Evolutionary conservation across 306 rosid species (phyloP).

Genomic region (Trichosanthes cucumerina): DNA sequence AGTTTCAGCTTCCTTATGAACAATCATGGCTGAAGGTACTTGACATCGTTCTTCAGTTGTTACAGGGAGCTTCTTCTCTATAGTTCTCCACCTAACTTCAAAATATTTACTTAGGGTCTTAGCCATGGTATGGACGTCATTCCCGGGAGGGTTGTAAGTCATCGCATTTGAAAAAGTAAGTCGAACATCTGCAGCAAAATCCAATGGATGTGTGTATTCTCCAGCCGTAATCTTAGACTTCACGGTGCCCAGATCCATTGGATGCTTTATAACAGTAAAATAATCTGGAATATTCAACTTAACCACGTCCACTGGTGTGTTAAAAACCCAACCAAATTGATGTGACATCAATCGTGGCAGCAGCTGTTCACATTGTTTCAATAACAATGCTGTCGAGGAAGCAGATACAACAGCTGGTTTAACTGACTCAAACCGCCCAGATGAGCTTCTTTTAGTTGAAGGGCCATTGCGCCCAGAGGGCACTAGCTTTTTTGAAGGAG

Average conservation of each 20-base stretch:
- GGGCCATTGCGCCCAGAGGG: conserved; percentile 55
- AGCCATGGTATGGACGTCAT: conserved; percentile 70
- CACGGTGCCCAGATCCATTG: conserved; percentile 93
- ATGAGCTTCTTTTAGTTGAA: conserved; percentile 27
- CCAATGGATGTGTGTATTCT: conserved; percentile 43
- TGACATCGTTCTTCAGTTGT: conserved; percentile 21
- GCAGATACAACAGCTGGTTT: conserved; percentile 29
- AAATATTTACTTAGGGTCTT: conserved; percentile 43
- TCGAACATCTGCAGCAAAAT: conserved; percentile 74
- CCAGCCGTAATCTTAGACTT: conserved; percentile 50
- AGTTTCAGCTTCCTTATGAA: conserved; percentile 27
- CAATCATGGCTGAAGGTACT: conserved; percentile 30
- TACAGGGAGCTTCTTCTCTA: conserved; percentile 56
- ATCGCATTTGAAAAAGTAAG: conserved; percentile 76
- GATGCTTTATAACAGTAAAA: conserved; percentile 71
- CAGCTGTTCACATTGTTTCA: conserved; percentile 56
- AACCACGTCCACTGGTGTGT: conserved; percentile 67
- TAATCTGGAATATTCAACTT: conserved; percentile 84
- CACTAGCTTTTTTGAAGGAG: conserved; percentile 44
- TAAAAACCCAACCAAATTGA: conserved; percentile 62
- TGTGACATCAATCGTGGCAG: conserved; percentile 45
- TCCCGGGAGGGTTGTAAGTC: conserved; percentile 78
- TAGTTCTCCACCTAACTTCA: conserved; percentile 65
- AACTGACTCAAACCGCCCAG: conserved; percentile 33
- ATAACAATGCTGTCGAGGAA: conserved; percentile 34